Evolutionary conservation across 345 rosid species (phyloP).

Genomic region (Cardamine chenopodiifolia): DNA sequence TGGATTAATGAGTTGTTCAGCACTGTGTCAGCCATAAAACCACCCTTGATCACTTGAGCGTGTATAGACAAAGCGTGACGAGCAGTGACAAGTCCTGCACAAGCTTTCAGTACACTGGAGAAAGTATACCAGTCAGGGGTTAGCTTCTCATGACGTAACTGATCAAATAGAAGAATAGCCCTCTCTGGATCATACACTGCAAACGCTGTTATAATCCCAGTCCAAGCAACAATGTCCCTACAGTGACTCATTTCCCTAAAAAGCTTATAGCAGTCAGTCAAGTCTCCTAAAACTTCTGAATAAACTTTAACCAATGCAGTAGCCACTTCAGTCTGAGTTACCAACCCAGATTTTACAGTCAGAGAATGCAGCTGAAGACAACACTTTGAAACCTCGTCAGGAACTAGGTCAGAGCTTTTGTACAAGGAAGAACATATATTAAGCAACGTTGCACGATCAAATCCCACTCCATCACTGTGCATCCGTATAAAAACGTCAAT

Average conservation of each 20-base stretch:
- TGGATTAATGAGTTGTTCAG: slow-evolving; percentile 77
- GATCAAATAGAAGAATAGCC: slow-evolving; percentile 64
- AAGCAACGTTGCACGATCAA: slow-evolving; percentile 74
- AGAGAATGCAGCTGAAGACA: slow-evolving; percentile 70
- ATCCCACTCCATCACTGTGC: slow-evolving; percentile 55
- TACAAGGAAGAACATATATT: slow-evolving; percentile 66
- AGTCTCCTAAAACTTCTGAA: slow-evolving; percentile 62
- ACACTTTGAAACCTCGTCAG: slow-evolving; percentile 45
- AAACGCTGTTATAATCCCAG: slow-evolving; percentile 74
- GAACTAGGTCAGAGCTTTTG: slow-evolving; percentile 42
- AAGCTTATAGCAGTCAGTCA: slow-evolving; percentile 60
- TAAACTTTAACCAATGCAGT: slow-evolving; percentile 80
- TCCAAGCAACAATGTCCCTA: slow-evolving; percentile 75
- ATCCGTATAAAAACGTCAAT: slow-evolving; percentile 54
- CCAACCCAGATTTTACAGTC: slow-evolving; percentile 57
- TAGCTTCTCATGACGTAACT: slow-evolving; percentile 52
- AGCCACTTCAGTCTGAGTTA: slow-evolving; percentile 61
- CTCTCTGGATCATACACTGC: slow-evolving; percentile 66
- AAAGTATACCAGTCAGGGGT: slow-evolving; percentile 78
- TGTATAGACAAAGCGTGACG: slow-evolving; percentile 62
- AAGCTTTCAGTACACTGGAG: slow-evolving; percentile 77
- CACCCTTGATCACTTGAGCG: slow-evolving; percentile 63
- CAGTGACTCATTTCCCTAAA: slow-evolving; percentile 52
- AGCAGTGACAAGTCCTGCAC: slow-evolving; percentile 72
- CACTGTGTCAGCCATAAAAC: slow-evolving; percentile 63